A percentile compares a stretch with the other conserved stretches of the same genome.
Conservation (phyloP, 441 rosid genomes). For the Pelargonium australe region DNA sequence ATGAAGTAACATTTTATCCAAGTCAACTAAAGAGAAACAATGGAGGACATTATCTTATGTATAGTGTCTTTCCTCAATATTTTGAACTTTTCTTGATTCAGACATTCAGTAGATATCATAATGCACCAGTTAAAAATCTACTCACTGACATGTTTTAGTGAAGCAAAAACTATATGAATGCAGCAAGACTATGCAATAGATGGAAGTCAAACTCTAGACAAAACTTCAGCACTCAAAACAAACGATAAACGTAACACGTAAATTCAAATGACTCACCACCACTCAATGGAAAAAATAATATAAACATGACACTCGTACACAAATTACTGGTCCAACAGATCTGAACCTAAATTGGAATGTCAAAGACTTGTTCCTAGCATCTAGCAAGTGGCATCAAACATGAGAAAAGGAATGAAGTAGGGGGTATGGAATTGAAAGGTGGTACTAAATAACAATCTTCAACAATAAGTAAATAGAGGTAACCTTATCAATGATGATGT, state of each 20-base stretch:
- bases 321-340: conserved; percentile 3
- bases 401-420: conserved; percentile 10
- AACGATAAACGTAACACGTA: too few species aligned
- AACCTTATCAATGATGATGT: conserved; percentile 26
- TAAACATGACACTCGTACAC: background rate
- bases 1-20: background rate
- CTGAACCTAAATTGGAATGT: background rate
- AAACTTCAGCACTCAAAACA: too few species aligned
- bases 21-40: background rate
- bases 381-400: conserved; percentile 10
- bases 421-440: conserved; percentile 1
- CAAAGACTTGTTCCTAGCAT: conserved; percentile 8
- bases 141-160: background rate
- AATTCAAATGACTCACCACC: too few species aligned
- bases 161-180: background rate
- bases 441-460: background rate
- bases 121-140: background rate
- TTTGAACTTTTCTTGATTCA: background rate
- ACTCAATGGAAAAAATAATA: too few species aligned
- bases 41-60: background rate
- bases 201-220: too few species aligned
- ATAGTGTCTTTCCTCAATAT: background rate
- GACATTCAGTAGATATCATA: background rate
- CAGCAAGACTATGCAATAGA: too few species aligned
- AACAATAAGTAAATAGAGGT: background rate